Evolutionary conservation across 1,284 basidiomycete genomes (phyloP).

Genomic region (Naganishia cerealis): DNA sequence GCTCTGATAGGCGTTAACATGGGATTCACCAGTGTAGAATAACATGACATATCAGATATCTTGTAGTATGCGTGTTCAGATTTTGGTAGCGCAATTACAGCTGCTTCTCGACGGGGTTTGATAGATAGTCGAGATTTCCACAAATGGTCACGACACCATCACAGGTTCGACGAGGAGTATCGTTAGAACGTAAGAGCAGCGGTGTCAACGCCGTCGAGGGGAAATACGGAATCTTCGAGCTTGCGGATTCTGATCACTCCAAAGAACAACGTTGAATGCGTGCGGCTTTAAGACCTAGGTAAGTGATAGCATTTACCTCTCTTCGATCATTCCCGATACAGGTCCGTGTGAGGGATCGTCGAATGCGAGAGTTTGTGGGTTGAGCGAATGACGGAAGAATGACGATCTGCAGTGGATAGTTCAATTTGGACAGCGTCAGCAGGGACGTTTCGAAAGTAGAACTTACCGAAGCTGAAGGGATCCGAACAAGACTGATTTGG

Average conservation of each 20-base stretch:
- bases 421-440: background rate
- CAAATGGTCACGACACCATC: no score
- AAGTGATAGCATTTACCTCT: background rate
- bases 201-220: conserved; percentile 17
- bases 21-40: conserved; percentile 10
- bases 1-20: background rate
- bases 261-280: background rate
- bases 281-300: background rate
- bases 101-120: background rate
- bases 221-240: conserved; percentile 25
- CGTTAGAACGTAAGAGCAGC: conserved; percentile 5
- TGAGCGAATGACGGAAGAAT: background rate
- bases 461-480: conserved; percentile 11
- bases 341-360: conserved; percentile 12
- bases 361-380: background rate
- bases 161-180: background rate
- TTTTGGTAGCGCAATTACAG: background rate
- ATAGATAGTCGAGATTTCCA: background rate
- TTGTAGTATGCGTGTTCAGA: background rate
- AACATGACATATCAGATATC: conserved; percentile 13
- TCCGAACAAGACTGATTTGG: conserved; percentile 12
- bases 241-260: conserved; percentile 7
- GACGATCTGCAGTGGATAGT: conserved; percentile 3
- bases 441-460: no score
- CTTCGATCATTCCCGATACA: conserved; percentile 17